These are phyloP conservation scores for Candida ponderosae DNA, from an alignment of 805 yeast species.

Conservation along the genomic window DNA sequence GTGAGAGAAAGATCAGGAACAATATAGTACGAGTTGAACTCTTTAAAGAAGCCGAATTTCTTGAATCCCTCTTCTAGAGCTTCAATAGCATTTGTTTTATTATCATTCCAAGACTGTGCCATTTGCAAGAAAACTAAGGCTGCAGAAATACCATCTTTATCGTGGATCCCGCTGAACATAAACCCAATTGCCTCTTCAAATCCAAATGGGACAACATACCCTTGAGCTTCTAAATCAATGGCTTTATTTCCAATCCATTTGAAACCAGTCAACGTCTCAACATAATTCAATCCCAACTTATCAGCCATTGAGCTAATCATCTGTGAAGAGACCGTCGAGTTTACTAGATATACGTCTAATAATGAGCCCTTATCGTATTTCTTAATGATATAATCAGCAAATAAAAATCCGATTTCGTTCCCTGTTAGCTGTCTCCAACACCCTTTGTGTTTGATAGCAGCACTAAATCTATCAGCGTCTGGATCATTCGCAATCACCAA, in stretches of 20 bases:
- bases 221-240: conserved; percentile 55
- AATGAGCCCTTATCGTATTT: conserved; percentile 17
- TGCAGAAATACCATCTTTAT: conserved; percentile 90
- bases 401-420: conserved; percentile 80
- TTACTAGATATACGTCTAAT: conserved; percentile 47
- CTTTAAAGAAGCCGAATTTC: conserved; percentile 74
- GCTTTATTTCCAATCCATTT: conserved; percentile 96
- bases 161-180: conserved; percentile 80
- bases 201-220: conserved; percentile 75
- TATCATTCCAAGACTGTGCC: conserved; percentile 39
- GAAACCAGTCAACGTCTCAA: conserved; percentile 90
- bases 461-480: conserved; percentile 91
- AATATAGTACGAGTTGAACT: conserved; percentile 79
- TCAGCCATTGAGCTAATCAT: conserved; percentile 65
- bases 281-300: conserved; percentile 48
- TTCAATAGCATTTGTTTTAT: conserved; percentile 33
- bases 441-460: conserved; percentile 46
- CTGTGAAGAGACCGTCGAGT: conserved; percentile 91
- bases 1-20: conserved; percentile 49
- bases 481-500: conserved; percentile 90
- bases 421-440: conserved; percentile 82
- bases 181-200: conserved; percentile 96
- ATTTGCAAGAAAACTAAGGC: conserved; percentile 68
- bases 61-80: conserved; percentile 51
- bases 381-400: conserved; percentile 54